phyloP scores from a whole-genome alignment of 2,329 filamentous ascomycete species.

The Aspergillus sp. region DNA sequence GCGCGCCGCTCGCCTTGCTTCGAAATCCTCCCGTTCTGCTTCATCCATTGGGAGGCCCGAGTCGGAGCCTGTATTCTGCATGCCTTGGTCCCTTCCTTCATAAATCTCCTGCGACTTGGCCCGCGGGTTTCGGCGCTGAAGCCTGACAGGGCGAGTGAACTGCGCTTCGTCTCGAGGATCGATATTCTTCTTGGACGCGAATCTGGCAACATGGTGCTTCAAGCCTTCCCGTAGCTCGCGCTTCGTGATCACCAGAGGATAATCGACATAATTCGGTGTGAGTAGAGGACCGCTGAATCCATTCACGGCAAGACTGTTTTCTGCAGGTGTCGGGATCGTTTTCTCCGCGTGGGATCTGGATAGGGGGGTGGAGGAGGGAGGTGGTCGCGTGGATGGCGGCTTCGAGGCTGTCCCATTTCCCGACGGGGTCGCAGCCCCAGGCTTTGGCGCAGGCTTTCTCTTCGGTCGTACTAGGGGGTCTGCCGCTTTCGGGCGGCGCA shows the following conservation, averaged over 20 bases:
- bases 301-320: constrained; percentile 27
- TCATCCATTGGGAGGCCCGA: constrained; percentile 52
- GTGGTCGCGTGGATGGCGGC: constrained; percentile 17
- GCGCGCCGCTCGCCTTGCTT: constrained; percentile 59
- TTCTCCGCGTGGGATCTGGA: constrained; percentile 13
- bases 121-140: constrained; percentile 81
- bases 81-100: constrained; percentile 33
- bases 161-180: constrained; percentile 67
- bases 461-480: constrained; percentile 59
- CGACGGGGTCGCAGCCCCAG: constrained; percentile 11
- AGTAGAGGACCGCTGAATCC: constrained; percentile 36
- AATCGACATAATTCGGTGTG: constrained; percentile 41
- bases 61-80: constrained; percentile 28
- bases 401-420: constrained; percentile 17
- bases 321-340: constrained; percentile 10
- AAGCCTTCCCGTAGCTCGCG: constrained; percentile 67
- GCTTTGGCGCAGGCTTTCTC: constrained; percentile 29
- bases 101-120: constrained; percentile 49
- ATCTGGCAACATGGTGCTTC: constrained; percentile 78
- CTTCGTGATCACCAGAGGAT: constrained; percentile 74
- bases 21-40: constrained; percentile 50
- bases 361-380: constrained; percentile 8
- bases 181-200: constrained; percentile 54
- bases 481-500: constrained; percentile 42
- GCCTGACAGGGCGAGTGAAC: constrained; percentile 76